Evolutionary conservation across 2,329 filamentous ascomycete genomes (phyloP), one percentile per base, ranked within the genome.

Genomic region (Fusarium lateritium): DNA sequence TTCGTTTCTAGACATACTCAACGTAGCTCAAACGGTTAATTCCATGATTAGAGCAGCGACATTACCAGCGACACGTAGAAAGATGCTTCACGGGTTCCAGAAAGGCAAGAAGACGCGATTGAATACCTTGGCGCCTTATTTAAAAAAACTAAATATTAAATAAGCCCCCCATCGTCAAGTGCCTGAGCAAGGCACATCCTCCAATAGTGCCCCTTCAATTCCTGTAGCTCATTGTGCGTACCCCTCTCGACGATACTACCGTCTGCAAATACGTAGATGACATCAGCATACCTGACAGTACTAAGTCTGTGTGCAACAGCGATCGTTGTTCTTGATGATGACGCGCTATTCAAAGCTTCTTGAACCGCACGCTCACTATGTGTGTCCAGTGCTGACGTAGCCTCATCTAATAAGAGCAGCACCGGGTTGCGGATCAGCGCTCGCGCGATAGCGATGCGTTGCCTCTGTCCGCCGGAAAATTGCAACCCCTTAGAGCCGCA

Each of bases 211-310:
- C 92, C 92, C 68, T 89, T 88, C 76, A 84, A 85, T 68, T 83
- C 85, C 86, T 92, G 89, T 73, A 94, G 78, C 76, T 94, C 92
- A 2, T 82, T 76, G 77, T 98, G 95, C 14, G 89, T 93, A 11
- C 95, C 95, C 70, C 88, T 87, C 83, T 98, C 95, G 4, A 96
- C 92, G 51, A 98, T 88, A 65, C 88, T 86, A 15, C 95, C 95
- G 73, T 93, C 90, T 78, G 97, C 94, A 78, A 98, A 96, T 24
- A 98, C 95, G 72, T 96, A 98, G 75, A 98, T 98, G 56, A 94
- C 83, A 76, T 98, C 95, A 1, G 95, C 95, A 77, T 95, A 94
- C 78, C 97, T 94, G 66, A 98, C 97, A 0, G 95, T 98, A 76
- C 90, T 93, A 9, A 98, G 83, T 19, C 95, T 86, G 80, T 98